Evolutionary conservation across 2,329 filamentous ascomycete genomes (phyloP).

Genomic region (Pseudogymnoascus sp.): DNA sequence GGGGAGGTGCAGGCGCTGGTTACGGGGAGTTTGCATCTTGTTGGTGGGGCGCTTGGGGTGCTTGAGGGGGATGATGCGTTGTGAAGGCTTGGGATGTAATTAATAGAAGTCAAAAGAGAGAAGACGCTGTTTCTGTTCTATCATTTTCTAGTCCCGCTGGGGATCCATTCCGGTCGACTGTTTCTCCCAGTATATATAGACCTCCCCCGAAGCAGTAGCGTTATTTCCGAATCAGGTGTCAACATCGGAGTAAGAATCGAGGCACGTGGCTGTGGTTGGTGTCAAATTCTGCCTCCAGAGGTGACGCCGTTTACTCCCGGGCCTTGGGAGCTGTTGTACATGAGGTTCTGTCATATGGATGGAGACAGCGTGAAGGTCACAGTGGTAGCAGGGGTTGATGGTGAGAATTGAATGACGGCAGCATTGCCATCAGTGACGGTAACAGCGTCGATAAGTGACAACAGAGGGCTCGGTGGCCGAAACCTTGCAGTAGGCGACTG

Average conservation of each 20-base stretch:
- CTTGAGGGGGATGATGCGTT: conserved; percentile 40
- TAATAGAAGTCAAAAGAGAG: background rate
- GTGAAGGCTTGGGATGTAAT: background rate
- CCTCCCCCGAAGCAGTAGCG: background rate
- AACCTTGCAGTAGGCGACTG: no score
- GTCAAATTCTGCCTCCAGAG: background rate
- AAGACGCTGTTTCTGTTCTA: background rate
- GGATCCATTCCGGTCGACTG: background rate
- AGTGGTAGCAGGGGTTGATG: background rate
- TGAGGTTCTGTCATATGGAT: background rate
- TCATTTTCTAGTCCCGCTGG: background rate
- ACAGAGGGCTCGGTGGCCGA: no score
- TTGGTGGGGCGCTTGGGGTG: conserved; percentile 69
- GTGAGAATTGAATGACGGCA: background rate
- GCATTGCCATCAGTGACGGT: background rate
- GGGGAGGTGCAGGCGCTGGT: conserved; percentile 57
- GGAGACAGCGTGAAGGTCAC: background rate
- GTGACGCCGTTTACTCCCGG: no score
- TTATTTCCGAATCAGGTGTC: background rate
- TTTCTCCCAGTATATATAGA: background rate
- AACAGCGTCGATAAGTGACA: background rate
- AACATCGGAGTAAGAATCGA: background rate
- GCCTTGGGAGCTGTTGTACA: background rate
- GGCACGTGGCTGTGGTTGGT: background rate
- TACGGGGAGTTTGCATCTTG: conserved; percentile 79